phyloP scores from a whole-genome alignment of 805 yeast species.

The Starmerella gropengiesseri region DNA sequence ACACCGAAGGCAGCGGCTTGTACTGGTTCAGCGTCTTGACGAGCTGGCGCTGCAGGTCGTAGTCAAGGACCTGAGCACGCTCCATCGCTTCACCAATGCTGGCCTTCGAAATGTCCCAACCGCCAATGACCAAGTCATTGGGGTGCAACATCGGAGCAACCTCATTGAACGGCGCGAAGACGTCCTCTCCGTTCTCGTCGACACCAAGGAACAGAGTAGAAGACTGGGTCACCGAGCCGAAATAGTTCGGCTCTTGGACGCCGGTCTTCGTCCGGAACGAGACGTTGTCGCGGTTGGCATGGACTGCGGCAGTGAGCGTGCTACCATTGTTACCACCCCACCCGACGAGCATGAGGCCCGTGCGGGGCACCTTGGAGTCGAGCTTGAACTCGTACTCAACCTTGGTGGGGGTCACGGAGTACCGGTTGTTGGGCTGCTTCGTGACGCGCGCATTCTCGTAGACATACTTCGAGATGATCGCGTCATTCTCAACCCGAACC shows the following conservation, averaged over 20 bases:
- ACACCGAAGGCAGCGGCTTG: constrained; percentile 71
- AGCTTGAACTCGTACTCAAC: constrained; percentile 77
- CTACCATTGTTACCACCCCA: constrained; percentile 96
- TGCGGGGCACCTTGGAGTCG: constrained; percentile 68
- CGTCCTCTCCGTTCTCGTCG: constrained; percentile 70
- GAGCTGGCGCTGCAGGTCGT: constrained; percentile 69
- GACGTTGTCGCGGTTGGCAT: constrained; percentile 73
- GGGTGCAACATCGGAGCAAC: constrained; percentile 82
- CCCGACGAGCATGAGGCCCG: constrained; percentile 86
- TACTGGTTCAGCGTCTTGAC: constrained; percentile 48
- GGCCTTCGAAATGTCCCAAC: constrained; percentile 83
- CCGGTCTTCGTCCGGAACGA: constrained; percentile 78
- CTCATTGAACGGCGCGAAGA: constrained; percentile 84
- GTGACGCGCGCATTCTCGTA: constrained; percentile 70
- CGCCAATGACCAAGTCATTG: constrained; percentile 78
- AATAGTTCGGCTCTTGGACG: constrained; percentile 64
- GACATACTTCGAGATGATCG: constrained; percentile 46
- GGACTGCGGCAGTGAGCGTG: constrained; percentile 71
- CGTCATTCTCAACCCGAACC: constrained; percentile 39
- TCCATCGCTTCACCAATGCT: constrained; percentile 68
- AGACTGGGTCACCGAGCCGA: constrained; percentile 89
- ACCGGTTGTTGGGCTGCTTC: constrained; percentile 38
- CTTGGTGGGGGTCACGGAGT: constrained; percentile 57
- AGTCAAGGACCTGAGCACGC: constrained; percentile 79
- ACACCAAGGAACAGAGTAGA: constrained; percentile 84